phyloP scores from a whole-genome alignment of 495 filamentous ascomycete species.

The Penicillium coprophilum region DNA sequence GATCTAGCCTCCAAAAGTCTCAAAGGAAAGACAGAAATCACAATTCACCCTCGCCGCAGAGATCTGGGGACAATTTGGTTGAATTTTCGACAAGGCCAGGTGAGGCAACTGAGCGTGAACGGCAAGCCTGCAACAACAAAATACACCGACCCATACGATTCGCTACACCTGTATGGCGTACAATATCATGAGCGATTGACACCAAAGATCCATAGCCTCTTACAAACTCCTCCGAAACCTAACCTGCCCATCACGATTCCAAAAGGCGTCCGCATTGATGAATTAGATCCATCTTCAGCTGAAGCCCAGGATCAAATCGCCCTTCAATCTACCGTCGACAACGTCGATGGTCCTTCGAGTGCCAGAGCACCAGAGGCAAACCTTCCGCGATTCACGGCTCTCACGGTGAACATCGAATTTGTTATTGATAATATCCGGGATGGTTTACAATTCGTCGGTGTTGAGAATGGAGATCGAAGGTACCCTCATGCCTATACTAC shows the following conservation, averaged over 20 bases:
- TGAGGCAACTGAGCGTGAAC: slow-evolving; percentile 69
- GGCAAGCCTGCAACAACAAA: slow-evolving; percentile 57
- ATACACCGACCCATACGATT: slow-evolving; percentile 73
- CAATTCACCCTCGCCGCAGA: slow-evolving; percentile 65
- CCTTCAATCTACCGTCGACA: slow-evolving; percentile 38
- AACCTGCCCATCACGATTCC: slow-evolving; percentile 65
- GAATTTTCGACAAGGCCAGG: slow-evolving; percentile 82
- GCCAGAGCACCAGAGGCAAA: slow-evolving; percentile 38
- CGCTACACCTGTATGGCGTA: slow-evolving; percentile 63
- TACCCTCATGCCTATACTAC: slow-evolving; percentile 92
- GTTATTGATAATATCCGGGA: slow-evolving; percentile 69
- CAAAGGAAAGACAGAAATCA: slow-evolving; percentile 77
- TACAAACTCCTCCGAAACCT: slow-evolving; percentile 57
- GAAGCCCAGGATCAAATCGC: slow-evolving; percentile 51
- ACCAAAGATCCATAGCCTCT: slow-evolving; percentile 60
- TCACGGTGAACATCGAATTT: slow-evolving; percentile 71
- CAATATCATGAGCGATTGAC: slow-evolving; percentile 77
- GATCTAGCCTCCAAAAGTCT: slow-evolving; percentile 74
- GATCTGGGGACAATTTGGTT: slow-evolving; percentile 70
- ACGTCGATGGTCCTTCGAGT: slow-evolving; percentile 39
- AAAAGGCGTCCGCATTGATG: slow-evolving; percentile 65
- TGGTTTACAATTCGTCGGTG: slow-evolving; percentile 86
- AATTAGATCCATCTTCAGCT: slow-evolving; percentile 55
- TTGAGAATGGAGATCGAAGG: slow-evolving; percentile 69
- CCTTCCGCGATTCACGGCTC: slow-evolving; percentile 53